Percentiles rank a stretch among this genome's conserved stretches.
Evolutionary conservation across 352 stramenopile genomes (phyloP).

Genomic region (Thraustochytrium striatum): DNA sequence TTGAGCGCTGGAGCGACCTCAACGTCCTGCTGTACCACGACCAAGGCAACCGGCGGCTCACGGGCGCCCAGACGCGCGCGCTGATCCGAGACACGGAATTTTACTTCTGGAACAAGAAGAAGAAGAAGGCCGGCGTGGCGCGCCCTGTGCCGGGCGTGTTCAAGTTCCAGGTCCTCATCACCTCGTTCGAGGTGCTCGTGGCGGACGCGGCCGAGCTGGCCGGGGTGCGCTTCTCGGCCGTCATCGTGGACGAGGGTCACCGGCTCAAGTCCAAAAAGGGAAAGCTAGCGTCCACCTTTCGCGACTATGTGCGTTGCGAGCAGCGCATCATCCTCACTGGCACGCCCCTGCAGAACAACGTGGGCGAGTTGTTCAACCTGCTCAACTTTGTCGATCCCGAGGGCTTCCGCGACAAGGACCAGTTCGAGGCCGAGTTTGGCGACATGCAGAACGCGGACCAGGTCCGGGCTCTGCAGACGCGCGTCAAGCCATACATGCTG

Average conservation of each 20-base stretch:
- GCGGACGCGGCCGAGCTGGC: conserved; percentile 83
- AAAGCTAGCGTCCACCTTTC: conserved; percentile 66
- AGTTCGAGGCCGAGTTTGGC: conserved; percentile 95
- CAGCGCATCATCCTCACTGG: conserved; percentile 89
- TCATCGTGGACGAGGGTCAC: conserved; percentile 98
- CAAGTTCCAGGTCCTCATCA: conserved; percentile 92
- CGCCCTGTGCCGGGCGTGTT: conserved; percentile 53
- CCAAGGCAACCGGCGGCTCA: conserved; percentile 61
- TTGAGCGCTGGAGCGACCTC: conserved; percentile 96
- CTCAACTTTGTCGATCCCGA: conserved; percentile 99
- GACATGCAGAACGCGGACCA: conserved; percentile 93
- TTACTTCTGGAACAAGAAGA: conserved; percentile 77
- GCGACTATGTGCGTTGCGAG: conserved; percentile 47
- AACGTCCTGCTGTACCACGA: conserved; percentile 99
- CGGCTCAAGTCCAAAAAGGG: conserved; percentile 88
- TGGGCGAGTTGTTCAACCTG: conserved; percentile 96
- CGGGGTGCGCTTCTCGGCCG: conserved; percentile 87
- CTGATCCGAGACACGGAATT: conserved; percentile 95
- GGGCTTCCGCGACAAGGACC: conserved; percentile 89
- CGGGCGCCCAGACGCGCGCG: conserved; percentile 55
- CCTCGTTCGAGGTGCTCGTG: conserved; percentile 92
- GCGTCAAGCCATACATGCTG: conserved; percentile 97
- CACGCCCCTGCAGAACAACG: conserved; percentile 83
- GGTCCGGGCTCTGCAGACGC: conserved; percentile 89
- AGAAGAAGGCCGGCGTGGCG: conserved; percentile 30